These are phyloP conservation scores for Phialocephala sp. DNA, from an alignment of 2,329 filamentous ascomycete genomes.

Conservation along the genomic window DNA sequence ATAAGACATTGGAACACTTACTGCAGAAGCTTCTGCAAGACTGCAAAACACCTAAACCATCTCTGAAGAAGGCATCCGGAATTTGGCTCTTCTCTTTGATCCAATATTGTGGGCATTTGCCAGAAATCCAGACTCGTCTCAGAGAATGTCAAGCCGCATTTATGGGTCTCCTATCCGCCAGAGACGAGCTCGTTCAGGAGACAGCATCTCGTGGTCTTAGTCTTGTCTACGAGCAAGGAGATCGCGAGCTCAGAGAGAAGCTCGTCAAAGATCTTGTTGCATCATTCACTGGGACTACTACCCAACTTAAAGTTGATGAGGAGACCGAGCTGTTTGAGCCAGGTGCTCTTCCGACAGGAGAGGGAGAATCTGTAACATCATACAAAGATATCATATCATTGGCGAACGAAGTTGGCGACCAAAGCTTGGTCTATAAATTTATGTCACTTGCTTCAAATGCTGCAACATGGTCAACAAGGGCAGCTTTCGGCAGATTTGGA, in stretches of 20 bases:
- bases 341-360: constrained; percentile 86
- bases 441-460: constrained; percentile 98
- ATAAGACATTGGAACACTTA: constrained; percentile 45
- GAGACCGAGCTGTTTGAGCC: constrained; percentile 95
- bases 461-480: constrained; percentile 95
- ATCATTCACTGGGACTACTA: constrained; percentile 80
- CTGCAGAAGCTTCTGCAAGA: constrained; percentile 77
- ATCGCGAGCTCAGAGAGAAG: constrained; percentile 77
- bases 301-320: constrained; percentile 80
- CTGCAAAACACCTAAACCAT: constrained; percentile 85
- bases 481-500: constrained; percentile 93
- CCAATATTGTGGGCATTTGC: constrained; percentile 84
- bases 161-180: constrained; percentile 82
- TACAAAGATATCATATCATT: constrained; percentile 97
- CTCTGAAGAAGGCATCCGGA: constrained; percentile 86
- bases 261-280: constrained; percentile 87
- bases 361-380: constrained; percentile 87
- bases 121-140: constrained; percentile 74
- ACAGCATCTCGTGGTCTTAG: constrained; percentile 89
- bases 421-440: constrained; percentile 95
- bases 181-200: constrained; percentile 95
- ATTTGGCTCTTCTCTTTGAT: constrained; percentile 95
- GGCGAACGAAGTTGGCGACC: constrained; percentile 95
- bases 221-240: constrained; percentile 93
- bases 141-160: constrained; percentile 85